Percentiles rank a stretch among this genome's conserved stretches.
These are phyloP conservation scores for Vachellia pachyceras DNA, from an alignment of 306 rosid genomes.

Conservation along the genomic window DNA sequence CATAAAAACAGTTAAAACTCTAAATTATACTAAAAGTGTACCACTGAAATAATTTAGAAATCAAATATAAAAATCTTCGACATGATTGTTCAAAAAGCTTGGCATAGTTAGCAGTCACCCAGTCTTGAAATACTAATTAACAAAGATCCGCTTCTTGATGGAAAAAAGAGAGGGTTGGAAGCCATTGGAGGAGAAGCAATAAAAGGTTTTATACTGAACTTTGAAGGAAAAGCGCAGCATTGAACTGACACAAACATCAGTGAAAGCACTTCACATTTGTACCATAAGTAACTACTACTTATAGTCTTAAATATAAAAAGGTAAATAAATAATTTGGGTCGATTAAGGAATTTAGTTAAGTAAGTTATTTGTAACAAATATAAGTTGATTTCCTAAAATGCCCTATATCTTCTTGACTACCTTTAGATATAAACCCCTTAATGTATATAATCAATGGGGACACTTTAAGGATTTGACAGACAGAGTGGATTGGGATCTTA, in stretches of 20 bases:
- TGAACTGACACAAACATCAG: background rate
- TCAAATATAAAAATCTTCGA: background rate
- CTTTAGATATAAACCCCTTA: no score
- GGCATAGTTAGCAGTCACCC: conserved; percentile 3
- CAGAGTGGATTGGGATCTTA: no score
- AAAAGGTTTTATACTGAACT: background rate
- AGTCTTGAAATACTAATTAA: background rate
- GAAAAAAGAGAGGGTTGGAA: background rate
- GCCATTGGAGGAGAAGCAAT: background rate
- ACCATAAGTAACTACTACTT: no score
- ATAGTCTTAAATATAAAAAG: no score
- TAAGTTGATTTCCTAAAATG: no score
- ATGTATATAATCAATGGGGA: no score
- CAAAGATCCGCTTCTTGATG: conserved; percentile 6
- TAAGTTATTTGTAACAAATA: no score
- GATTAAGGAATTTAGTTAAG: no score
- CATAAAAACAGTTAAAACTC: conserved; percentile 28
- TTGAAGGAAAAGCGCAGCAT: background rate
- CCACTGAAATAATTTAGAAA: background rate
- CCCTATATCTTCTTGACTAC: no score
- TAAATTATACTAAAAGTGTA: background rate
- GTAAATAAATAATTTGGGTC: no score
- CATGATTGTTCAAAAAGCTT: background rate
- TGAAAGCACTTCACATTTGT: background rate
- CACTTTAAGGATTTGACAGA: no score